A percentile compares a stretch with the other conserved stretches of the same genome.
phyloP scores from a whole-genome alignment of 345 rosid species.

The Syzygium grande region DNA sequence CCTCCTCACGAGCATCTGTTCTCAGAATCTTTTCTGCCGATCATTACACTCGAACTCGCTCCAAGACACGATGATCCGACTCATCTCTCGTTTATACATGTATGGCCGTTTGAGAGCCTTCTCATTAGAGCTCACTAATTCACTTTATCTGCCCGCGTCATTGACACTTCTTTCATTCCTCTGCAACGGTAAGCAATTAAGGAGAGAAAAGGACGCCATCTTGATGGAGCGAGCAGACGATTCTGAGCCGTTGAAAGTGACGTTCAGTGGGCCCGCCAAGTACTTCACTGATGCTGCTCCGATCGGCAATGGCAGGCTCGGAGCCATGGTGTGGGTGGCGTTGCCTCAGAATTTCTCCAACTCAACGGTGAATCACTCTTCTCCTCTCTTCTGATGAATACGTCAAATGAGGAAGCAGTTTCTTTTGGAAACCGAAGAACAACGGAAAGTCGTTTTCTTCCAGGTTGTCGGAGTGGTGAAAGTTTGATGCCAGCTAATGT shows the following conservation, averaged over 20 bases:
- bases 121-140: neutral
- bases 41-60: neutral
- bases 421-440: neutral
- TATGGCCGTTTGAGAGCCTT: neutral
- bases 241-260: conserved; percentile 43
- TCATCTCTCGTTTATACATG: neutral
- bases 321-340: conserved; percentile 93
- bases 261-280: conserved; percentile 57
- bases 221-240: neutral
- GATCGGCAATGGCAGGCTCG: conserved; percentile 83
- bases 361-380: conserved; percentile 47
- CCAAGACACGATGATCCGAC: neutral
- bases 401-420: neutral
- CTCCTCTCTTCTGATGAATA: neutral
- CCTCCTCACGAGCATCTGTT: neutral
- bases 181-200: neutral
- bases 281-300: conserved; percentile 88
- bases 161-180: neutral
- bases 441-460: neutral
- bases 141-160: neutral
- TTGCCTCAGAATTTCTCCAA: conserved; percentile 57
- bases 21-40: neutral
- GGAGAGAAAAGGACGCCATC: neutral
- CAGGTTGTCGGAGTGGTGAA: neutral
- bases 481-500: neutral